These are phyloP conservation scores for Martiniozyma abietophila DNA, from an alignment of 805 yeast genomes.

Conservation along the genomic window DNA sequence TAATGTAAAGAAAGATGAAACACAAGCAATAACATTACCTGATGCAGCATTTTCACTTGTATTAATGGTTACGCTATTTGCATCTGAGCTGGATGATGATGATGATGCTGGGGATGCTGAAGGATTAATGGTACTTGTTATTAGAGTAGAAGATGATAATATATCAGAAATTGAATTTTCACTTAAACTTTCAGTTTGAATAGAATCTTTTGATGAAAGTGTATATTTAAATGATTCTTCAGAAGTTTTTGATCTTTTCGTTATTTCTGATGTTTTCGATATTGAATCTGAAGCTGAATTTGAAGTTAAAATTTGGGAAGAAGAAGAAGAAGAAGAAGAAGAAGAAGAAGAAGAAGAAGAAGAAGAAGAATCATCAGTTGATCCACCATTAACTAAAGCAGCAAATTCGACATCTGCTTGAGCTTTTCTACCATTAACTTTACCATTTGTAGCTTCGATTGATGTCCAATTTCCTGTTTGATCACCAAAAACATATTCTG, in stretches of 20 bases:
- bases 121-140: too few species aligned
- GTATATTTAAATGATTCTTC: background rate
- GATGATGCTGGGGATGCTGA: too few species aligned
- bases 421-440: slow-evolving; percentile 48
- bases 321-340: background rate
- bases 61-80: too few species aligned
- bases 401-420: slow-evolving; percentile 37
- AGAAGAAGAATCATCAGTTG: slow-evolving; percentile 1
- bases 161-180: too few species aligned
- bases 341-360: slow-evolving; percentile 2
- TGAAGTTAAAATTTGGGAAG: background rate
- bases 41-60: too few species aligned
- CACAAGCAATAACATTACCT: too few species aligned
- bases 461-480: slow-evolving; percentile 51
- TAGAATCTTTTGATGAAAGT: background rate
- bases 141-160: too few species aligned
- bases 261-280: background rate
- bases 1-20: too few species aligned
- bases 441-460: slow-evolving; percentile 47
- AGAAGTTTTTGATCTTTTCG: background rate
- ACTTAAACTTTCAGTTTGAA: too few species aligned
- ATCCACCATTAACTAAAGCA: slow-evolving; percentile 26
- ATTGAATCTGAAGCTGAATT: background rate
- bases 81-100: too few species aligned
- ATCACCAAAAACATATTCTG: slow-evolving; percentile 45